phyloP scores from a whole-genome alignment of 495 filamentous ascomycete species.

The Daldinia grandis region DNA sequence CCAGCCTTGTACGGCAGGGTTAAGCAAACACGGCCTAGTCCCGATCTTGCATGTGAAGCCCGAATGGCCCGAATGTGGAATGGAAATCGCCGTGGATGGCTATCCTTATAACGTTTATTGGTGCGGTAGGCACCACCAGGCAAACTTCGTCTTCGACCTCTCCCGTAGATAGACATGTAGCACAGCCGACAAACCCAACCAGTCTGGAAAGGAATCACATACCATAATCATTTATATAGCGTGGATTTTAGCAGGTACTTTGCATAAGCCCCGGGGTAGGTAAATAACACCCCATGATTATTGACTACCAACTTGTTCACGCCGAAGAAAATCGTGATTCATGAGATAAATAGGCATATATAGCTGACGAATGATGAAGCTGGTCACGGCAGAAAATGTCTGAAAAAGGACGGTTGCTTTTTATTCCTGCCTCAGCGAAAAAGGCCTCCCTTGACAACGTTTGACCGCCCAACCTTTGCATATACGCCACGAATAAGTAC shows the following conservation, averaged over 20 bases:
- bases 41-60: constrained; percentile 23
- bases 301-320: background rate
- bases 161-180: constrained; percentile 27
- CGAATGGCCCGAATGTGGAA: constrained; percentile 30
- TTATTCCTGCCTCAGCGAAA: background rate
- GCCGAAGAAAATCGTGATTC: background rate
- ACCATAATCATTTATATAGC: background rate
- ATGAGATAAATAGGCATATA: background rate
- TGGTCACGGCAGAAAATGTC: constrained; percentile 2
- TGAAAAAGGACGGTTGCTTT: constrained; percentile 4
- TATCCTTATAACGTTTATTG: constrained; percentile 16
- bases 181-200: constrained; percentile 18
- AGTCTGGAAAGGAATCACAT: constrained; percentile 22
- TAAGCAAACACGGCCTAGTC: constrained; percentile 35
- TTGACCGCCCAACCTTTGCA: background rate
- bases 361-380: constrained; percentile 1
- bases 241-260: background rate
- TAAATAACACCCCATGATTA: constrained; percentile 4
- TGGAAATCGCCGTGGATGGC: background rate
- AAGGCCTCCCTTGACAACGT: background rate
- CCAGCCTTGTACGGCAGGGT: constrained; percentile 20
- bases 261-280: constrained; percentile 7
- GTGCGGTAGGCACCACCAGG: constrained; percentile 25
- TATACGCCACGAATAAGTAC: background rate
- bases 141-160: constrained; percentile 22